phyloP scores from a whole-genome alignment of 2,329 filamentous ascomycete species.

The Hymenoscyphus repandus region DNA sequence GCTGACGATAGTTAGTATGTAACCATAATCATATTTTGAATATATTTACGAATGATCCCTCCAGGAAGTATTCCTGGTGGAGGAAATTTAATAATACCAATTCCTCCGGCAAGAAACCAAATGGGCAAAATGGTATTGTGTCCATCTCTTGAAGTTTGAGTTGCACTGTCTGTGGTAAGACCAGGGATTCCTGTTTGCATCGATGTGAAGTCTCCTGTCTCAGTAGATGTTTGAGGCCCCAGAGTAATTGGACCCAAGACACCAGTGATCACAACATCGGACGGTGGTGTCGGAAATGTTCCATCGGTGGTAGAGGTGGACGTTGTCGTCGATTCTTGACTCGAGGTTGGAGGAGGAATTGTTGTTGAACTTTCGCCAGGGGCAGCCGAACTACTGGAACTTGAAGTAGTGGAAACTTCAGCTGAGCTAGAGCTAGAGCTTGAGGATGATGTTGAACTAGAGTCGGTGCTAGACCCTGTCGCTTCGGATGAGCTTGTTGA shows the following conservation, averaged over 20 bases:
- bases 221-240: conserved; percentile 7
- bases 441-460: neutral
- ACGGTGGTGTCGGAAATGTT: conserved; percentile 1
- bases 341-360: neutral
- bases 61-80: neutral
- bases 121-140: conserved; percentile 9
- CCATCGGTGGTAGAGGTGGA: neutral
- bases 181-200: conserved; percentile 7
- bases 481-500: neutral
- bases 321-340: neutral
- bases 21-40: neutral
- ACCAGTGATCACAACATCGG: conserved; percentile 4
- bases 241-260: neutral
- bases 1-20: neutral
- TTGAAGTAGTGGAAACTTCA: neutral
- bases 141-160: conserved; percentile 1
- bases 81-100: conserved; percentile 6
- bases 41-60: conserved; percentile 4
- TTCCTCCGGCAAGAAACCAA: conserved; percentile 4
- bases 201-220: conserved; percentile 2
- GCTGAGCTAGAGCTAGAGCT: neutral
- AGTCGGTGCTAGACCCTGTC: neutral
- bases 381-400: neutral
- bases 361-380: neutral
- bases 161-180: conserved; percentile 6